phyloP scores from a whole-genome alignment of 768 basidiomycete genomes.

The Suillus americanus region DNA sequence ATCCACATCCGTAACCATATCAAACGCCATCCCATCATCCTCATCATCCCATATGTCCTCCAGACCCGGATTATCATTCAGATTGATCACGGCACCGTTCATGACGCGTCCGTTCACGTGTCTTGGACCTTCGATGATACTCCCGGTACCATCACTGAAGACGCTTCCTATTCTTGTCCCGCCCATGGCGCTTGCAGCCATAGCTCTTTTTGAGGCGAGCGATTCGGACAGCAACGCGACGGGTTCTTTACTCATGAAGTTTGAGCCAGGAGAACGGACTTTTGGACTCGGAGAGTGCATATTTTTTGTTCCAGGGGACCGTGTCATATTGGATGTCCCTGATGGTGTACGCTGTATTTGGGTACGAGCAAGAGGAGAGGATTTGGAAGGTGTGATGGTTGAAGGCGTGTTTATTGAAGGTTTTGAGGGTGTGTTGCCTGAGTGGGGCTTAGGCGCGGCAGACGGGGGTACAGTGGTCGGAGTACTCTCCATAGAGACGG shows the following conservation, averaged over 20 bases:
- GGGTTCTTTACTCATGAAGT: conserved; percentile 6
- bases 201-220: background rate
- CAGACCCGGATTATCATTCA: conserved; percentile 18
- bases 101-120: conserved; percentile 8
- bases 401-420: conserved; percentile 21
- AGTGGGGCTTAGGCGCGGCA: conserved; percentile 36
- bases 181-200: background rate
- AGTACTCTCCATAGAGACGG: background rate
- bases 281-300: conserved; percentile 1
- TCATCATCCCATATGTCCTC: conserved; percentile 44
- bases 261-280: background rate
- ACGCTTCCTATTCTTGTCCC: background rate
- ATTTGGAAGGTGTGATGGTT: conserved; percentile 20
- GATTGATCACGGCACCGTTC: conserved; percentile 19
- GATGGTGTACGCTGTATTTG: conserved; percentile 22
- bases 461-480: conserved; percentile 18
- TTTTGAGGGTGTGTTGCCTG: conserved; percentile 32
- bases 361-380: conserved; percentile 11
- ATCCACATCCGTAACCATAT: conserved; percentile 66
- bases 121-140: background rate
- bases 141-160: background rate
- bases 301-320: conserved; percentile 12
- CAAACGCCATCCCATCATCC: conserved; percentile 60
- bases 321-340: conserved; percentile 12
- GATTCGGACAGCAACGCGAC: conserved; percentile 20